Percentiles rank a stretch among this genome's conserved stretches.
phyloP scores from a whole-genome alignment of 2,329 filamentous ascomycete genomes.

The Lachnellula cervina region DNA sequence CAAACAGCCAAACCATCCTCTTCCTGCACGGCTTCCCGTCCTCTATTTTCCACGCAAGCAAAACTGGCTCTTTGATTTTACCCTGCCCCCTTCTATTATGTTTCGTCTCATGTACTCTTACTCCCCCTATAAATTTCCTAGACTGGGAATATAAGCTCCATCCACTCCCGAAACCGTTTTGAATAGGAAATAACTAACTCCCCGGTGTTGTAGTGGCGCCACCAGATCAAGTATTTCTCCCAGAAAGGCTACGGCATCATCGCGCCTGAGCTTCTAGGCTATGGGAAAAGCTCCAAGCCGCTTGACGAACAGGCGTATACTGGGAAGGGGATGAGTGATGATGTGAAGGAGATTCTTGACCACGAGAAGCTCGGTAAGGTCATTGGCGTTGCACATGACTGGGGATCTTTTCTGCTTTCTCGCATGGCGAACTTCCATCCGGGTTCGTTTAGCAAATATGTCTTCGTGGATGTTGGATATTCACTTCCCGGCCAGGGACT shows the following conservation, averaged over 20 bases:
- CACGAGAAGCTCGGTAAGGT: slow-evolving; percentile 16
- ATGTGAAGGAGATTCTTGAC: slow-evolving; percentile 34
- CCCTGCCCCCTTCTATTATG: no score
- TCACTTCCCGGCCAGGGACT: slow-evolving; percentile 6
- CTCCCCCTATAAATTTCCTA: no score
- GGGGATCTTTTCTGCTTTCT: slow-evolving; percentile 20
- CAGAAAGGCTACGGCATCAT: slow-evolving; percentile 38
- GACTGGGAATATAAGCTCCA: no score
- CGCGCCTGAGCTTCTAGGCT: slow-evolving; percentile 38
- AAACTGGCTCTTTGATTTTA: no score
- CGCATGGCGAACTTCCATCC: slow-evolving; percentile 16
- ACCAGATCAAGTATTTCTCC: slow-evolving; percentile 19
- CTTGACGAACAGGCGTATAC: slow-evolving; percentile 27
- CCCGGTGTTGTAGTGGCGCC: no score
- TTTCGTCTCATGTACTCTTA: no score
- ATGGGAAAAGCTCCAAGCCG: slow-evolving; percentile 33
- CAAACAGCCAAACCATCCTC: neutral
- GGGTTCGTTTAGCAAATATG: slow-evolving; percentile 11
- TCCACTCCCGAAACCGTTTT: no score
- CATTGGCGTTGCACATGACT: slow-evolving; percentile 24
- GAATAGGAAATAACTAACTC: no score
- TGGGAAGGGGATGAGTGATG: slow-evolving; percentile 29
- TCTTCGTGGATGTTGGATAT: slow-evolving; percentile 19
- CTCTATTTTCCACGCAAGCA: slow-evolving; percentile 38
- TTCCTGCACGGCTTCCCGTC: slow-evolving; percentile 31